phyloP scores from a whole-genome alignment of 2,329 filamentous ascomycete species.

The Aureobasidium sp. region DNA sequence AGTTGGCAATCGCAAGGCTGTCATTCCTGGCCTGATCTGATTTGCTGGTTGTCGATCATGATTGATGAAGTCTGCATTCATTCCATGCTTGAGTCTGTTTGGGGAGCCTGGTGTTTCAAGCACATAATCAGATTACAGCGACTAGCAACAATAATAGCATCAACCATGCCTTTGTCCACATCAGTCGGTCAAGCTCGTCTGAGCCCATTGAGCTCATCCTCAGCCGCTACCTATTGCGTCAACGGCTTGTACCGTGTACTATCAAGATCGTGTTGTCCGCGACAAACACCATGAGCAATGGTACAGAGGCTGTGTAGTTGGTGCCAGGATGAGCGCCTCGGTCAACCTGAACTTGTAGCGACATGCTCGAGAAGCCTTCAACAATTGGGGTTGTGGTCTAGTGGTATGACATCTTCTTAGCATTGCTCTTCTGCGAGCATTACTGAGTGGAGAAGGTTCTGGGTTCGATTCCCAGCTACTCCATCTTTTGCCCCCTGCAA shows the following conservation, averaged over 20 bases:
- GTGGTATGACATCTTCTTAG: constrained; percentile 10
- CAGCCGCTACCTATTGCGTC: not conserved
- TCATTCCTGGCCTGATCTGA: constrained; percentile 53
- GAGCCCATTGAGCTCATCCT: not conserved
- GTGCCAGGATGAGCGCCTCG: too few relatives aligned
- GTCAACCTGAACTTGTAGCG: too few relatives aligned
- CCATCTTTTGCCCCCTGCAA: not conserved
- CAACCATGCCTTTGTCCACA: not conserved
- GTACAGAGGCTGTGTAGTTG: too few relatives aligned
- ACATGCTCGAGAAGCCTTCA: not conserved
- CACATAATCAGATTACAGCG: not conserved
- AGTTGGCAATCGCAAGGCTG: constrained; percentile 65
- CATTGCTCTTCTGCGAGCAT: not conserved
- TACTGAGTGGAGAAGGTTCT: constrained; percentile 10
- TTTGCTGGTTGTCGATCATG: not conserved
- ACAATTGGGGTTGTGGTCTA: constrained; percentile 8
- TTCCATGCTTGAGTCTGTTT: not conserved
- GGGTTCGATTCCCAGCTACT: constrained; percentile 10
- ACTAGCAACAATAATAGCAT: not conserved
- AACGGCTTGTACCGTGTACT: too few relatives aligned
- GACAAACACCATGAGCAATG: too few relatives aligned
- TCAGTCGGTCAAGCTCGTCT: not conserved
- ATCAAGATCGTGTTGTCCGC: too few relatives aligned
- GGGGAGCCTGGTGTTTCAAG: not conserved
- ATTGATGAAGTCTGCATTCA: not conserved